These are phyloP conservation scores for Phytophthora cactorum DNA, from an alignment of 352 stramenopile species.

Conservation along the genomic window DNA sequence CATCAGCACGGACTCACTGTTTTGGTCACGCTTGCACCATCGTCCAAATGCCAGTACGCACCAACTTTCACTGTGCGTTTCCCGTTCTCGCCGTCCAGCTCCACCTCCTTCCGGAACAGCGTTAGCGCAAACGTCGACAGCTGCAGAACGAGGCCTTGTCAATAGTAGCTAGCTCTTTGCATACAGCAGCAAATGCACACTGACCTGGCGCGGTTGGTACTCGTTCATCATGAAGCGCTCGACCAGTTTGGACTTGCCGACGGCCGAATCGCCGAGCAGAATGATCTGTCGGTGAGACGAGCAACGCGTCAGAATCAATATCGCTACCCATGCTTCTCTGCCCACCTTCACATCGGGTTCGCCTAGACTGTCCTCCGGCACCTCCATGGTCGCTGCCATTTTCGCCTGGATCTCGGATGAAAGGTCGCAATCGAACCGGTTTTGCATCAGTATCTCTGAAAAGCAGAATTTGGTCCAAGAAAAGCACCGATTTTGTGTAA, in stretches of 20 bases:
- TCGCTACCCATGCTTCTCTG: not conserved
- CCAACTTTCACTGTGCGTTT: slow-evolving; percentile 71
- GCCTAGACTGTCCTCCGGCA: slow-evolving; percentile 52
- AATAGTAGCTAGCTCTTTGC: slow-evolving; percentile 1
- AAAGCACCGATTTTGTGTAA: not conserved
- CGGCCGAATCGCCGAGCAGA: slow-evolving; percentile 93
- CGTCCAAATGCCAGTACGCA: slow-evolving; percentile 22
- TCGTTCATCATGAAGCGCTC: slow-evolving; percentile 97
- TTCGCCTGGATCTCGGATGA: slow-evolving; percentile 53
- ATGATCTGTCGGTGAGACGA: slow-evolving; percentile 72
- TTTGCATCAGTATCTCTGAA: not conserved
- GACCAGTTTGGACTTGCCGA: slow-evolving; percentile 96
- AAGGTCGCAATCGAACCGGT: slow-evolving; percentile 93
- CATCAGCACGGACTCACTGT: not conserved
- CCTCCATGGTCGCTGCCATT: slow-evolving; percentile 29
- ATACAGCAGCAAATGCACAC: not conserved
- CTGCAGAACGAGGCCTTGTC: slow-evolving; percentile 32
- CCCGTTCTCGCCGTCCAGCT: slow-evolving; percentile 65
- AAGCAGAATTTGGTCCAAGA: no score
- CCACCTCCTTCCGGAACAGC: slow-evolving; percentile 93
- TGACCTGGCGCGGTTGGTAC: slow-evolving; percentile 91
- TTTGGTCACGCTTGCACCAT: not conserved
- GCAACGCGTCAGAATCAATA: not conserved
- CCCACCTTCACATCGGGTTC: slow-evolving; percentile 71
- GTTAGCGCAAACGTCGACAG: slow-evolving; percentile 96